Conservation (phyloP, 108 stramenopile genomes). For the Fistulifera solaris region DNA sequence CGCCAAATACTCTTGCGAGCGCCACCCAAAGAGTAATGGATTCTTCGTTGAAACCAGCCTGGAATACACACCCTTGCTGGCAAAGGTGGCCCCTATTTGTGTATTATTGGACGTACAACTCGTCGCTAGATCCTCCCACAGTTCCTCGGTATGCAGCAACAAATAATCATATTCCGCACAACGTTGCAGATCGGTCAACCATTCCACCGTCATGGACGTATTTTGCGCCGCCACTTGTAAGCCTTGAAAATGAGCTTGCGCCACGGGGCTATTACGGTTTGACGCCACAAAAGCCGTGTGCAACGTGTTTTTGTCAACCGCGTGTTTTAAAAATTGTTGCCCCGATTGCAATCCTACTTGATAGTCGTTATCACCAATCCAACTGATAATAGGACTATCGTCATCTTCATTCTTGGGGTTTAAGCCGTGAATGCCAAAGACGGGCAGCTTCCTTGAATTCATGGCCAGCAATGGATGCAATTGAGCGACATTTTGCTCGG, state of each 20-base stretch:
- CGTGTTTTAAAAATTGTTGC: neutral
- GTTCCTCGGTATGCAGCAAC: neutral
- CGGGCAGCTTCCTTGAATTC: neutral
- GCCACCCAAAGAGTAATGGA: slow-evolving; percentile 11
- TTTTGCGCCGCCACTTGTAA: neutral
- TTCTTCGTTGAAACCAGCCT: neutral
- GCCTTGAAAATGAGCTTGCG: neutral
- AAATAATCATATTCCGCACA: neutral
- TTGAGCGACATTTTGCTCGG: neutral
- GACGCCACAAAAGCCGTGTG: neutral
- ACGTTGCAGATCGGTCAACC: neutral
- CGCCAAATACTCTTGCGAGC: slow-evolving; percentile 16
- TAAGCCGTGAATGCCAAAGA: neutral
- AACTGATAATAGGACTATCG: neutral
- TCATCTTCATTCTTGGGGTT: neutral
- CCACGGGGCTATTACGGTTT: neutral
- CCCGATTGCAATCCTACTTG: neutral
- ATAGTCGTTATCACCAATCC: slow-evolving; percentile 1
- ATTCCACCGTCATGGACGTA: slow-evolving; percentile 1
- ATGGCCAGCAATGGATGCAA: neutral
- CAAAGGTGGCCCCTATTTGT: no score
- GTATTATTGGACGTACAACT: no score
- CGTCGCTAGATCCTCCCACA: neutral
- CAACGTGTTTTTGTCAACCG: neutral
- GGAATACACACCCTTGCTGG: neutral